A percentile compares a stretch with the other conserved stretches of the same genome.
phyloP scores from a whole-genome alignment of 2,329 filamentous ascomycete genomes.

The Colletotrichum cuscutae region DNA sequence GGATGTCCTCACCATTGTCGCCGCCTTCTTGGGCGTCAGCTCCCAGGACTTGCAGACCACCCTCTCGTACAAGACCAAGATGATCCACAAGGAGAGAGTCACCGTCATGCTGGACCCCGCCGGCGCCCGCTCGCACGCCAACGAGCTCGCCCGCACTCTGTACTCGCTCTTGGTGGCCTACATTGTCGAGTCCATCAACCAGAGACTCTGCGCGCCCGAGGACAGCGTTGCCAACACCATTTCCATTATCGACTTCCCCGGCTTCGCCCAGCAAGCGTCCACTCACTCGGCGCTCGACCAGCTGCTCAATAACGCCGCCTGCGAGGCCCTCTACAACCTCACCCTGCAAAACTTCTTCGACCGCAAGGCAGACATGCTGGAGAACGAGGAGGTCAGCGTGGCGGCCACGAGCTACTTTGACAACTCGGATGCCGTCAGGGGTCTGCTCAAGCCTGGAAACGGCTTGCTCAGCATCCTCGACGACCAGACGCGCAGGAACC shows the following conservation, averaged over 20 bases:
- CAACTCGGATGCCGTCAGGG: conserved; percentile 93
- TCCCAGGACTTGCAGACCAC: conserved; percentile 85
- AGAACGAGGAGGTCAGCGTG: conserved; percentile 92
- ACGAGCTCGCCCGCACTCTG: conserved; percentile 91
- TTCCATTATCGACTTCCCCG: conserved; percentile 95
- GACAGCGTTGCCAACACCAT: conserved; percentile 93
- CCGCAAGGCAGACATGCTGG: conserved; percentile 89
- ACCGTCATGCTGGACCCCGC: conserved; percentile 96
- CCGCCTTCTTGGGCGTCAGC: conserved; percentile 92
- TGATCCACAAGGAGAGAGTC: conserved; percentile 94
- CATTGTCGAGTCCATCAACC: conserved; percentile 92
- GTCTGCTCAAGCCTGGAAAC: conserved; percentile 90
- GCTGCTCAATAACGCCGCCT: conserved; percentile 92
- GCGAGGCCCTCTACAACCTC: conserved; percentile 91
- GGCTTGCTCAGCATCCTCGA: conserved; percentile 94
- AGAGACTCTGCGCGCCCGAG: conserved; percentile 86
- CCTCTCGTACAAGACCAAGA: conserved; percentile 96
- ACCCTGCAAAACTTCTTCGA: conserved; percentile 97
- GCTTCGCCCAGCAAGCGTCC: conserved; percentile 85
- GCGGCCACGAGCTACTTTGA: conserved; percentile 97
- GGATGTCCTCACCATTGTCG: conserved; percentile 85
- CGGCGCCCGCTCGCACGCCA: conserved; percentile 89
- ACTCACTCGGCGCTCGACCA: conserved; percentile 91
- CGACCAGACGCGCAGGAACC: conserved; percentile 91
- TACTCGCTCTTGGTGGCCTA: conserved; percentile 96